Percentiles rank a stretch among this genome's conserved stretches.
Evolutionary conservation across 495 filamentous ascomycete genomes (phyloP).

Genomic region (Hypoxylon perforatum): DNA sequence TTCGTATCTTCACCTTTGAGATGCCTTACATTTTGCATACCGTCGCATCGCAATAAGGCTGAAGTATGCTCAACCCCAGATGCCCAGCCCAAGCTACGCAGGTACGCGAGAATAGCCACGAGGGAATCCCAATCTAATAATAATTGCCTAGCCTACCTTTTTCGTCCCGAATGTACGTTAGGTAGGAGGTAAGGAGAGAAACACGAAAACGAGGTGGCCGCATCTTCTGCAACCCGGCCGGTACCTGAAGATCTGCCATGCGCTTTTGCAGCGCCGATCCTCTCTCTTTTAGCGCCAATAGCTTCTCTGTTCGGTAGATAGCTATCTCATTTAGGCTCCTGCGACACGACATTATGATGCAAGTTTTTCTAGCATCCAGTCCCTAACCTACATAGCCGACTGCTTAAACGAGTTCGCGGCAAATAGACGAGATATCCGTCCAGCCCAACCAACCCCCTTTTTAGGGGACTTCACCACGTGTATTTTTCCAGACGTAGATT

Average conservation of each 20-base stretch:
- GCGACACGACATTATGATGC: slow-evolving; percentile 16
- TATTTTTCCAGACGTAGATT: not conserved
- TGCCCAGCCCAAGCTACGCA: slow-evolving; percentile 35
- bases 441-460: slow-evolving; percentile 3
- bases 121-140: slow-evolving; percentile 35
- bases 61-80: slow-evolving; percentile 12
- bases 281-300: slow-evolving; percentile 4
- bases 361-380: not conserved
- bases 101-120: slow-evolving; percentile 35
- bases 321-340: slow-evolving; percentile 29
- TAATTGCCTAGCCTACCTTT: slow-evolving; percentile 18
- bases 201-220: slow-evolving; percentile 31
- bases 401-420: slow-evolving; percentile 8
- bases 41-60: slow-evolving; percentile 20
- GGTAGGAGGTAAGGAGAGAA: not conserved
- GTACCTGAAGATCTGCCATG: slow-evolving; percentile 17
- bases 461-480: not conserved
- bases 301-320: slow-evolving; percentile 5
- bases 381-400: slow-evolving; percentile 16
- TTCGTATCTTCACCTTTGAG: too few relatives aligned
- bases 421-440: slow-evolving; percentile 5
- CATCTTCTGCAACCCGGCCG: slow-evolving; percentile 28
- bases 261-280: slow-evolving; percentile 35
- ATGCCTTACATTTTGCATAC: not conserved
- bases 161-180: not conserved